These are phyloP conservation scores for Golubevia pallescens DNA, from an alignment of 1,284 basidiomycete species.

Conservation along the genomic window DNA sequence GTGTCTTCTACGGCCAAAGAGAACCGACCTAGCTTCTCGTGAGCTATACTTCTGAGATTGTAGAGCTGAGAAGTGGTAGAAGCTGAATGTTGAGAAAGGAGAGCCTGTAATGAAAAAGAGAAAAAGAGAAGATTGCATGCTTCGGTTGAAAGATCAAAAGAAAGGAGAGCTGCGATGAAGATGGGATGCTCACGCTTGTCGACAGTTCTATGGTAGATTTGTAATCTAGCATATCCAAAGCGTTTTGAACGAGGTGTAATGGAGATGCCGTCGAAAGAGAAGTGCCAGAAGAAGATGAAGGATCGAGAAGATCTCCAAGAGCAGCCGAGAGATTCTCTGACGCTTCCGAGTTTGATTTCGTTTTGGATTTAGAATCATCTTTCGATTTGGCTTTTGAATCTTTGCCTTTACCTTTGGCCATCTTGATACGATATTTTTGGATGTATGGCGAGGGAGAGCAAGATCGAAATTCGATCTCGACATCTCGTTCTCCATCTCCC, in stretches of 20 bases:
- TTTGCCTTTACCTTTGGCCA: slow-evolving; percentile 28
- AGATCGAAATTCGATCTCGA: slow-evolving; percentile 24
- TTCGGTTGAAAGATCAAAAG: slow-evolving; percentile 26
- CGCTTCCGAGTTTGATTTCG: slow-evolving; percentile 28
- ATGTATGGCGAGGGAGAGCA: no score
- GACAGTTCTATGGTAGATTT: slow-evolving; percentile 2
- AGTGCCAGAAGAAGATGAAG: not conserved
- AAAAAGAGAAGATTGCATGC: slow-evolving; percentile 15
- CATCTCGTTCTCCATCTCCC: slow-evolving; percentile 1
- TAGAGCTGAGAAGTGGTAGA: no score
- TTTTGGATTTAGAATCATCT: slow-evolving; percentile 27
- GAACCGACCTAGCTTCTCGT: no score
- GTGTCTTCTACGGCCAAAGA: no score
- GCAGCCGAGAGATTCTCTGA: slow-evolving; percentile 29
- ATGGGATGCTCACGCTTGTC: slow-evolving; percentile 7
- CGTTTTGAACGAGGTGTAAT: slow-evolving; percentile 4
- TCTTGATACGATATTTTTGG: no score
- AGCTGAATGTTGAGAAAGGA: not conserved
- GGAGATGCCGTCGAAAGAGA: not conserved
- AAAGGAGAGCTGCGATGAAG: slow-evolving; percentile 21
- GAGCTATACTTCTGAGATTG: no score
- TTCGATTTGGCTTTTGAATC: slow-evolving; percentile 24
- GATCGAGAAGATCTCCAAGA: not conserved
- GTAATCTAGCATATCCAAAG: slow-evolving; percentile 4
- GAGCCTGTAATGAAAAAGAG: not conserved